A percentile compares a stretch with the other conserved stretches of the same genome.
Evolutionary conservation across 2,329 filamentous ascomycete species (phyloP).

Genomic region (Phyllosticta capitalensis): DNA sequence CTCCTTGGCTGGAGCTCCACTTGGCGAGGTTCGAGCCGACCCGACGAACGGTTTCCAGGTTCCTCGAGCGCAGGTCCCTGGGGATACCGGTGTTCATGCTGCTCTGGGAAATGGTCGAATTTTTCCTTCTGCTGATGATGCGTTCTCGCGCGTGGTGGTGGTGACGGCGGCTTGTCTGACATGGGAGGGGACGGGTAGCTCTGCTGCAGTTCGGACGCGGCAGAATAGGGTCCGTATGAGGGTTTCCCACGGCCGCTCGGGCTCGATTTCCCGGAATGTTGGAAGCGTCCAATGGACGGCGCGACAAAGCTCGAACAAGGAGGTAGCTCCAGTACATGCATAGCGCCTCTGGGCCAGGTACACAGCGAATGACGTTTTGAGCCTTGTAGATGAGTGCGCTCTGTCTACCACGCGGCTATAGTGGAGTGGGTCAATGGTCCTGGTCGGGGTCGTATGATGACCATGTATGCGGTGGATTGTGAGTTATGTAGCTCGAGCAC

Average conservation of each 20-base stretch:
- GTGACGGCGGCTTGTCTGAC: slow-evolving; percentile 39
- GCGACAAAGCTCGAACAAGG: slow-evolving; percentile 21
- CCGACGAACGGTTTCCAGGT: slow-evolving; percentile 1
- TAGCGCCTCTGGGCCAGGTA: slow-evolving; percentile 22
- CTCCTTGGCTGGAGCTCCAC: slow-evolving; percentile 5
- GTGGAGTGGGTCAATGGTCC: background rate
- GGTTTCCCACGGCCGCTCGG: slow-evolving; percentile 7
- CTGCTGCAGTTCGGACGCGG: slow-evolving; percentile 24
- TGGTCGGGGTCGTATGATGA: slow-evolving; percentile 7
- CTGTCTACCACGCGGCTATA: background rate
- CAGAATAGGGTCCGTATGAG: slow-evolving; percentile 10
- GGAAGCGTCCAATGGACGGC: slow-evolving; percentile 28
- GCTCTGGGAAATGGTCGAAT: slow-evolving; percentile 5
- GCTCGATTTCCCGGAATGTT: slow-evolving; percentile 4
- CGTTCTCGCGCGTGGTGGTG: slow-evolving; percentile 21
- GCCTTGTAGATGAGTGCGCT: background rate
- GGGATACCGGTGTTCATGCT: slow-evolving; percentile 7
- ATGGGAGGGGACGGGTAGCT: slow-evolving; percentile 42
- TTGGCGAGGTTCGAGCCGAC: background rate
- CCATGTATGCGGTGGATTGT: slow-evolving; percentile 1
- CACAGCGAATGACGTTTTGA: slow-evolving; percentile 8
- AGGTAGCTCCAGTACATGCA: slow-evolving; percentile 33
- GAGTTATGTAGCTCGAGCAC: slow-evolving; percentile 6
- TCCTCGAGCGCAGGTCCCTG: slow-evolving; percentile 2
- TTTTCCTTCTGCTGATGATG: slow-evolving; percentile 11